phyloP scores from a whole-genome alignment of 768 basidiomycete species.

The Polyporus arcularius region DNA sequence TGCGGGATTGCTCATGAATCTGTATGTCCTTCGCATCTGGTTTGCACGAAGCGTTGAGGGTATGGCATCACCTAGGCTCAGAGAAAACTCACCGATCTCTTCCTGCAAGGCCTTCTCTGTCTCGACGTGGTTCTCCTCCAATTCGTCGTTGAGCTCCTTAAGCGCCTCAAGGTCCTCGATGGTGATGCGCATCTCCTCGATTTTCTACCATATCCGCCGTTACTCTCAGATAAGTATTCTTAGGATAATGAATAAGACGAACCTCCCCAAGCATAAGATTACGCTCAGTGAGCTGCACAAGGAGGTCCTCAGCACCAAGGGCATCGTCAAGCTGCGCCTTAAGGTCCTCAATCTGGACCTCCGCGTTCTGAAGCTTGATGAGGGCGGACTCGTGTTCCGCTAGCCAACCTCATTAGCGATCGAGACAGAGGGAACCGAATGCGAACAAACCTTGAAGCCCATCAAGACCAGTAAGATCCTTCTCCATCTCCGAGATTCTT shows the following conservation, averaged over 20 bases:
- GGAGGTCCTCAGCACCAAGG: slow-evolving; percentile 92
- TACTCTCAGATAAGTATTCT: not conserved
- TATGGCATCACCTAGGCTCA: not conserved
- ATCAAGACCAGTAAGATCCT: slow-evolving; percentile 75
- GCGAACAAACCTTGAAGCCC: slow-evolving; percentile 68
- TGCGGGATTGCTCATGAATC: slow-evolving; percentile 65
- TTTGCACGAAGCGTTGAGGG: not conserved
- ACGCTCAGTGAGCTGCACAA: slow-evolving; percentile 92
- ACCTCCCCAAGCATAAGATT: slow-evolving; percentile 93
- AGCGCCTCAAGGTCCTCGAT: slow-evolving; percentile 96
- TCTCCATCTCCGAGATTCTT: slow-evolving; percentile 86
- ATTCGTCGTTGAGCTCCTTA: slow-evolving; percentile 94
- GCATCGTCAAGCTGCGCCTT: slow-evolving; percentile 95
- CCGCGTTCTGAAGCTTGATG: slow-evolving; percentile 84
- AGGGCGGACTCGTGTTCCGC: slow-evolving; percentile 79
- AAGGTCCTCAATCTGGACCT: slow-evolving; percentile 89
- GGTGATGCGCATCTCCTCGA: slow-evolving; percentile 95
- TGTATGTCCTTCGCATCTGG: slow-evolving; percentile 71
- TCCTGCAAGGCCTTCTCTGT: slow-evolving; percentile 90
- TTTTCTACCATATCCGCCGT: slow-evolving; percentile 59
- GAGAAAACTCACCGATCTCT: slow-evolving; percentile 67
- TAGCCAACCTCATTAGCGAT: slow-evolving; percentile 30
- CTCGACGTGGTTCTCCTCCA: slow-evolving; percentile 95
- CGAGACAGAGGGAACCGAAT: not conserved
- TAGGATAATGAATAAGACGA: not conserved